phyloP scores from a whole-genome alignment of 257 asterid genomes.

The Hygrophila difformis region DNA sequence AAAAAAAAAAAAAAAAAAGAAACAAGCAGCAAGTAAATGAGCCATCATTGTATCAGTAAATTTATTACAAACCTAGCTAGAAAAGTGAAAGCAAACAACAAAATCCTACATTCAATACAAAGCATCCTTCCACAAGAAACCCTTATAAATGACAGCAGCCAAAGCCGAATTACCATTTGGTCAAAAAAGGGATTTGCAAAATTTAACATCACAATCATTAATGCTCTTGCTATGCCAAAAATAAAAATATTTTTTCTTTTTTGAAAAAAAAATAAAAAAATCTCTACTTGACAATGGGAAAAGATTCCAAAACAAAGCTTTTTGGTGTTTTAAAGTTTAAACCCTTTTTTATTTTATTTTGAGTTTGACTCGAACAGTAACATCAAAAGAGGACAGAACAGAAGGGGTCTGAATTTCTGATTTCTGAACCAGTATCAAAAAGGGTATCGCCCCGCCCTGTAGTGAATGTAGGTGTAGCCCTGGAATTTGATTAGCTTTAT shows the following conservation, averaged over 20 bases:
- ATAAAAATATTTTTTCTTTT: neutral
- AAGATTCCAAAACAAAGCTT: neutral
- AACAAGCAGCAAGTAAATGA: slow-evolving; percentile 2
- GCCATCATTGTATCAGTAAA: slow-evolving; percentile 16
- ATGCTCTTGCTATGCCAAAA: too few relatives aligned
- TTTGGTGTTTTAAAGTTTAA: too few relatives aligned
- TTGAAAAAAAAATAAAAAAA: too few relatives aligned
- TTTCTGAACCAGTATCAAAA: slow-evolving; percentile 12
- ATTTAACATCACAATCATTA: too few relatives aligned
- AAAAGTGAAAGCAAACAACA: slow-evolving; percentile 15
- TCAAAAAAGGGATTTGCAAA: too few relatives aligned
- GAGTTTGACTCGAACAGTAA: slow-evolving; percentile 3
- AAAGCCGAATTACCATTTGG: slow-evolving; percentile 13
- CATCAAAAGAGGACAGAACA: slow-evolving; percentile 20
- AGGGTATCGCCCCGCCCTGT: neutral
- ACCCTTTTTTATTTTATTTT: slow-evolving; percentile 4
- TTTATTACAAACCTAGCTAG: neutral
- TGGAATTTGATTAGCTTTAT: too few relatives aligned
- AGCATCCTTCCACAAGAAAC: slow-evolving; percentile 17
- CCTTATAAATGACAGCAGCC: slow-evolving; percentile 7
- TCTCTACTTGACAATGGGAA: neutral
- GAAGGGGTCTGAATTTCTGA: slow-evolving; percentile 16
- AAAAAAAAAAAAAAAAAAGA: too few relatives aligned
- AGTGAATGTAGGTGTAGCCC: too few relatives aligned
- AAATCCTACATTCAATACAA: slow-evolving; percentile 7